Evolutionary conservation across 2,329 filamentous ascomycete genomes (phyloP).

Genomic region (Hysterium pulicare): DNA sequence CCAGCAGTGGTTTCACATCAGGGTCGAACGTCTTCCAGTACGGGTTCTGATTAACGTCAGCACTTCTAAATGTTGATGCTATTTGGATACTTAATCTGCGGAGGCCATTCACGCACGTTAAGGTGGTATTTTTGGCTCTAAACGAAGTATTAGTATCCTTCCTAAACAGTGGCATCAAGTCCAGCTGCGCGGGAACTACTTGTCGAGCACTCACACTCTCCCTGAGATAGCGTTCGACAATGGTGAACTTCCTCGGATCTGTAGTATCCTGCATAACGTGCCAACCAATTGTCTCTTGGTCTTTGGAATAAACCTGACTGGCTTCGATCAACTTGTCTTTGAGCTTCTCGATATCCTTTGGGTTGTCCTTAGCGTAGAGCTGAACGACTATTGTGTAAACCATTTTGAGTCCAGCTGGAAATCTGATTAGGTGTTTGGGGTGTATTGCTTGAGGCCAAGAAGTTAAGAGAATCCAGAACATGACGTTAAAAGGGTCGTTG

Average conservation of each 20-base stretch:
- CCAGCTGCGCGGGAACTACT: too few species aligned
- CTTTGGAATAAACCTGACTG: slow-evolving; percentile 67
- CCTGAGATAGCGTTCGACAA: slow-evolving; percentile 69
- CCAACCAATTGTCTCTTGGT: slow-evolving; percentile 65
- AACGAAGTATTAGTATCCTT: slow-evolving; percentile 8
- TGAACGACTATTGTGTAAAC: slow-evolving; percentile 69
- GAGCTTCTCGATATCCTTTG: slow-evolving; percentile 62
- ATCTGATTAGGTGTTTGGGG: background rate
- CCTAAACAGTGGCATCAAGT: slow-evolving; percentile 1
- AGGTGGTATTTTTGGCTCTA: slow-evolving; percentile 45
- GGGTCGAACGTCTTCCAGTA: slow-evolving; percentile 77
- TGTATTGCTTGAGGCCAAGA: background rate
- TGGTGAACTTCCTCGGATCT: slow-evolving; percentile 68
- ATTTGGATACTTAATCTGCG: background rate
- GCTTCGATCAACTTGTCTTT: slow-evolving; percentile 72
- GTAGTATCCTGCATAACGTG: slow-evolving; percentile 73
- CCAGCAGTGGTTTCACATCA: slow-evolving; percentile 67
- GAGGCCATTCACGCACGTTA: slow-evolving; percentile 16
- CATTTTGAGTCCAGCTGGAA: slow-evolving; percentile 42
- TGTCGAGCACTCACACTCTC: slow-evolving; percentile 53
- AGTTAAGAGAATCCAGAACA: background rate
- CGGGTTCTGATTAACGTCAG: slow-evolving; percentile 48
- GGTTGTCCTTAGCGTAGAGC: slow-evolving; percentile 66
- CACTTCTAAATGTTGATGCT: background rate
- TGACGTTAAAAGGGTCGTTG: background rate